Evolutionary conservation across 306 rosid species (phyloP), one percentile per base, ranked within the genome.

Genomic region (Crotalaria pallida): DNA sequence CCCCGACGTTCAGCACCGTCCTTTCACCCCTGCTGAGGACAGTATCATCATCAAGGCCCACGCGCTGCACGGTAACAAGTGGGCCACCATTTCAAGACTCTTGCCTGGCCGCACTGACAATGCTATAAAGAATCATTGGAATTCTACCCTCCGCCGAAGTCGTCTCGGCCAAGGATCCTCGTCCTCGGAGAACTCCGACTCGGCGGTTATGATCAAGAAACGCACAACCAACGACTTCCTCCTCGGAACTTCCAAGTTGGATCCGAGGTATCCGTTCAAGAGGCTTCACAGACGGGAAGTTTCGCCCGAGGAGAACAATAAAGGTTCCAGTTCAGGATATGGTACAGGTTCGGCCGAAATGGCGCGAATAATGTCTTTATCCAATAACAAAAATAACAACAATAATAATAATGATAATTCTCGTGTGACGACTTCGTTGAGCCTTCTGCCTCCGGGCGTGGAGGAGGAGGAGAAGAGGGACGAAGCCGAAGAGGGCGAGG

Each of bases 41-140:
- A 67, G 61, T 1, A 18, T 84, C 72, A 90, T 94, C 4, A n/a
- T 83, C n/a, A 43, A 48, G 41, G 92, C 96, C 6, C 97, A 90
- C 68, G 81, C 84, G 0, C 0, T 77, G n/a, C 95, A 94, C 57
- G 98, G 98, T 0, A 94, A 94, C 71, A 90, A 88, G 73, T 94
- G 98, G 98, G 96, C 97, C 31, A 94, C 96, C 17, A 88, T 94
- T n/a, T 87, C 98, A 0, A 86, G 97, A 21, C 83, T 88, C 51
- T 74, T 94, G 7, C 97, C 94, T 0, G 97, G 98, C 1, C 88
- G 98, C 0, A 88, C 98, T 1, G 98, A 90, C 58, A 94, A 94
- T 81, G 93, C 97, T 17, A 90, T 94, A 6, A 94, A 93, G 73
- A 94, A 94, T 24, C 98, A 90, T 80, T 94, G 98, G 98, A 94